Conservation (phyloP, 495 filamentous ascomycete genomes). For the Penicillium desertorum region DNA sequence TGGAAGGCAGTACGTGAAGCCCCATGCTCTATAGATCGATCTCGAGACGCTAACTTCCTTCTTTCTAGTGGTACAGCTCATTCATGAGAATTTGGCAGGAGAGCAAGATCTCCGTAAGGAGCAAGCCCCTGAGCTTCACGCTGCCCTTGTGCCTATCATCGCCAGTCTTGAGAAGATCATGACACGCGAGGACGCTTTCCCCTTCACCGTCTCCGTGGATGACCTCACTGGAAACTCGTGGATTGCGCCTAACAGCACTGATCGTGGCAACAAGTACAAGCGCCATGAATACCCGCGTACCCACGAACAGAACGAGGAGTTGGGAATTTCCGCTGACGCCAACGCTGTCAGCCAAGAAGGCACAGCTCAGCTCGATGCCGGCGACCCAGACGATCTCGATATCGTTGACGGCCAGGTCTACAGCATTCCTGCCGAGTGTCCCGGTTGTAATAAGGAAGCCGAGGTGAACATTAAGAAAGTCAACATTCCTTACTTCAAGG, state of each 20-base stretch:
- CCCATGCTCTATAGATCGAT: not conserved
- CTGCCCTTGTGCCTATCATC: slow-evolving; percentile 73
- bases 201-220: slow-evolving; percentile 84
- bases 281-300: slow-evolving; percentile 79
- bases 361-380: slow-evolving; percentile 16
- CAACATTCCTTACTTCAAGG: slow-evolving; percentile 93
- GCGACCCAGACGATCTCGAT: slow-evolving; percentile 59
- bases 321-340: slow-evolving; percentile 62
- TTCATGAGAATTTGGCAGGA: slow-evolving; percentile 70
- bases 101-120: slow-evolving; percentile 74
- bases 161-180: slow-evolving; percentile 69
- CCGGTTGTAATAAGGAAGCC: slow-evolving; percentile 80
- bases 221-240: slow-evolving; percentile 97
- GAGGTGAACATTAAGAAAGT: slow-evolving; percentile 69
- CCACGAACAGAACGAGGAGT: slow-evolving; percentile 76
- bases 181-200: slow-evolving; percentile 66
- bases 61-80: slow-evolving; percentile 37
- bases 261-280: slow-evolving; percentile 72
- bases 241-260: slow-evolving; percentile 81
- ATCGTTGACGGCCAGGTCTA: slow-evolving; percentile 89
- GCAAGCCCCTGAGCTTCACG: slow-evolving; percentile 68
- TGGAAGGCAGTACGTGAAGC: slow-evolving; percentile 62
- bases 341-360: slow-evolving; percentile 30
- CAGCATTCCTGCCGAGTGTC: slow-evolving; percentile 84
- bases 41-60: not conserved